Percentiles rank a stretch among this genome's conserved stretches.
These are phyloP conservation scores for Litchi chinensis DNA, from an alignment of 345 rosid species.

Conservation along the genomic window DNA sequence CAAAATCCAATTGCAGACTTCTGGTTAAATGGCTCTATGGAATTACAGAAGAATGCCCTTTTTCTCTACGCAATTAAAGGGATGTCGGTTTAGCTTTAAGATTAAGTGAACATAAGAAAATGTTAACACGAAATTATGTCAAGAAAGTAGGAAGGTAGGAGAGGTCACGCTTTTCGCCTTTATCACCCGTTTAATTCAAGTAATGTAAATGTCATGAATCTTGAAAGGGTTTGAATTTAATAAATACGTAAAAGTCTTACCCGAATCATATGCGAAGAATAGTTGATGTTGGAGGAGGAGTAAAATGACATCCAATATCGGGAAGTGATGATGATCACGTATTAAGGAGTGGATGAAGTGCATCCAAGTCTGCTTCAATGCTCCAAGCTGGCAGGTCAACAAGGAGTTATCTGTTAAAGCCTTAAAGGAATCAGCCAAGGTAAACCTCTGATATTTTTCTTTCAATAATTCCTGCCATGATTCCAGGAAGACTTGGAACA, in stretches of 20 bases:
- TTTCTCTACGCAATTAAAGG: background rate
- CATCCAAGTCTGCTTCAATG: background rate
- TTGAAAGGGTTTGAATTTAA: too few relatives aligned
- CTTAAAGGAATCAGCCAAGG: background rate
- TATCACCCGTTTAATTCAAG: too few relatives aligned
- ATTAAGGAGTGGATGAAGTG: background rate
- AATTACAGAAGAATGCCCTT: background rate
- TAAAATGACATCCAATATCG: too few relatives aligned
- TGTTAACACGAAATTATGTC: background rate
- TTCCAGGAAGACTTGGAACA: background rate
- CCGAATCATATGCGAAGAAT: too few relatives aligned
- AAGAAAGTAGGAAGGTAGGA: background rate
- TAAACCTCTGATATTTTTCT: background rate
- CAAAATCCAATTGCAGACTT: background rate
- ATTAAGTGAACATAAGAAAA: background rate
- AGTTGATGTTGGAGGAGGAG: too few relatives aligned
- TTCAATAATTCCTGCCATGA: background rate
- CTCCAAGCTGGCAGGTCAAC: background rate
- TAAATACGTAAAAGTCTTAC: too few relatives aligned
- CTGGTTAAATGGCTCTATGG: background rate
- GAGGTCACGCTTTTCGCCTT: background rate
- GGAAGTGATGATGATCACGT: background rate
- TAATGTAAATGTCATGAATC: too few relatives aligned
- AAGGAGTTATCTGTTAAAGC: background rate
- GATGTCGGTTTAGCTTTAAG: background rate